Percentiles rank a stretch among this genome's conserved stretches.
phyloP scores from a whole-genome alignment of 805 yeast genomes.

The Martiniozyma abietophila region DNA sequence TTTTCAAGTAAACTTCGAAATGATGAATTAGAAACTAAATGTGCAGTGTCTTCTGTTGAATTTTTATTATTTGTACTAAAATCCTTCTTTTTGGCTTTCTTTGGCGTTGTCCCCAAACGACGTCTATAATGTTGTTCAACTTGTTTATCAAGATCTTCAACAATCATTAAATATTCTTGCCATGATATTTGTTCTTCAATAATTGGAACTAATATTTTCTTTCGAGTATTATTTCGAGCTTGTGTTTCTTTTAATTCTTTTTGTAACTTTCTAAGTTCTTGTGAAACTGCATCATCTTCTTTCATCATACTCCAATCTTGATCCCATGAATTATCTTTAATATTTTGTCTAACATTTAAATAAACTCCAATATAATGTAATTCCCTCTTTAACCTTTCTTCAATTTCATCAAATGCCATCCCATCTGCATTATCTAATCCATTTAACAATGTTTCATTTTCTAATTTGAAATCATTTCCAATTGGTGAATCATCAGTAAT shows the following conservation, averaged over 20 bases:
- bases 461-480: constrained; percentile 3
- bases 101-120: constrained; percentile 62
- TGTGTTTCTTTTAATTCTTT: constrained; percentile 53
- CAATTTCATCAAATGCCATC: constrained; percentile 71
- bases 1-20: constrained; percentile 75
- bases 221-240: constrained; percentile 56
- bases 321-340: constrained; percentile 29
- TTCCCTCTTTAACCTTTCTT: constrained; percentile 81
- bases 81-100: constrained; percentile 48
- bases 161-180: constrained; percentile 84
- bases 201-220: constrained; percentile 54
- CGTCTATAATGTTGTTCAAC: constrained; percentile 89
- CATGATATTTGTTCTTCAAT: constrained; percentile 87
- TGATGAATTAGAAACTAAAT: constrained; percentile 69
- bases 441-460: constrained; percentile 36
- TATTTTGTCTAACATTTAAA: constrained; percentile 44
- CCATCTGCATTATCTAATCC: constrained; percentile 23
- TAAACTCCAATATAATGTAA: constrained; percentile 84
- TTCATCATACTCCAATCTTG: constrained; percentile 70
- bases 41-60: constrained; percentile 32
- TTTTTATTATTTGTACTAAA: constrained; percentile 13
- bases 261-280: constrained; percentile 71
- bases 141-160: constrained; percentile 93
- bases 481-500: constrained; percentile 35
- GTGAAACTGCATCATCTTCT: constrained; percentile 91